Evolutionary conservation across 2,329 filamentous ascomycete species (phyloP), one percentile per base, ranked within the genome.

Genomic region (Chalaropsis ovoidea): DNA sequence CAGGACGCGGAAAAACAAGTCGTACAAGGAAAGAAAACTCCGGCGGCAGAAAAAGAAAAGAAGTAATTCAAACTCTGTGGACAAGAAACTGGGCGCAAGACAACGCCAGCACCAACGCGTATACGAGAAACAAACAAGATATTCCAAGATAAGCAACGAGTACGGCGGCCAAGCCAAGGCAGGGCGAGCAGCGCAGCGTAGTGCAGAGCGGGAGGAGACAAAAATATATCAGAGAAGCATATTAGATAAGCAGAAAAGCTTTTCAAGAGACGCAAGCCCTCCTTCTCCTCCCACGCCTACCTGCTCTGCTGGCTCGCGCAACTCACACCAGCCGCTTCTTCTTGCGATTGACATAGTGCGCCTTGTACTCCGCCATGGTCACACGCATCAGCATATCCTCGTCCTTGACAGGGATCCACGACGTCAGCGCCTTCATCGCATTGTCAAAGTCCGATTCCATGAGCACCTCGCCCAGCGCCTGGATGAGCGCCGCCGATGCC

Each of bases 361-460:
- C 58, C 77, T 89, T 95, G 83, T 89, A 96, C 77, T 97, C 93
- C 15, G 89, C 86, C 72, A 87, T 87, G 31, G 90, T 86, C 67
- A 96, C 90, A 71, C 86, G 87, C 90, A 99, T 95, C 71, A 99
- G 81, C 67, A 95, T 76, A 73, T 97, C 91, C 72, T 96, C 90
- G 71, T 99, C 93, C 75, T 90, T 90, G 74, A 99, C 87, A 22
- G 93, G 91, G 56, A 97, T 87, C 85, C 90, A 96, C 66, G 88
- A 91, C 39, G 94, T 97, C 69, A 99, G 79, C 7, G 92, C 88
- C 77, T 96, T 97, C 94, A 99, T 99, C 60, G 89, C 89, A 72
- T 95, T 95, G 74, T 99, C 94, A 75, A 97, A 99, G 74, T 99
- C 94, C 19, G 89, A 90, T 71, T 95, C 91, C 5, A 96, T 79